Conservation (phyloP, 1,139 yeast genomes). For the Hansenula lynferdii region DNA sequence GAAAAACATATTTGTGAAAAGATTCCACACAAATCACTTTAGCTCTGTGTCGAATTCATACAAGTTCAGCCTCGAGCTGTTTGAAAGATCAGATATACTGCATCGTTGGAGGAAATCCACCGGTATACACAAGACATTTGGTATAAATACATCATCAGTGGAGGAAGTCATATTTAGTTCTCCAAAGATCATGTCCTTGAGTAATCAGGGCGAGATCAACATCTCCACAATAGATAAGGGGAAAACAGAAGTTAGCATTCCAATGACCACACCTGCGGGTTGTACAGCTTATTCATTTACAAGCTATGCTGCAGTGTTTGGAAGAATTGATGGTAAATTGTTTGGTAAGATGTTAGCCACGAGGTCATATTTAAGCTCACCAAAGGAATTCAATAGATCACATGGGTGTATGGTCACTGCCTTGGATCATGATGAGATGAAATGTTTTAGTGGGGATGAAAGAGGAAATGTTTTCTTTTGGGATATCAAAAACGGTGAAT, state of each 20-base stretch:
- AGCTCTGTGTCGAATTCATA: constrained; percentile 52
- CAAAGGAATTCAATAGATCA: constrained; percentile 27
- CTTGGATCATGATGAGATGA: constrained; percentile 26
- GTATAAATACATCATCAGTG: constrained; percentile 22
- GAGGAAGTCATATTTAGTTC: constrained; percentile 27
- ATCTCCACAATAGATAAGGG: constrained; percentile 26
- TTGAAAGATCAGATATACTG: constrained; percentile 37
- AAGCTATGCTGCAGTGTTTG: constrained; percentile 33
- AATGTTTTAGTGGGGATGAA: constrained; percentile 38
- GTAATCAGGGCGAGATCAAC: constrained; percentile 31
- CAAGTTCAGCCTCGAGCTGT: constrained; percentile 54
- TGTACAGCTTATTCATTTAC: constrained; percentile 31
- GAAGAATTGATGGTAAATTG: constrained; percentile 40
- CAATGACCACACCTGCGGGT: constrained; percentile 32
- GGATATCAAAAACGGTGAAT: constrained; percentile 19
- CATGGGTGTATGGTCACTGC: constrained; percentile 33
- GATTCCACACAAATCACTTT: constrained; percentile 43
- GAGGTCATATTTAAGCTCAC: constrained; percentile 31
- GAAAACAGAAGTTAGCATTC: constrained; percentile 23
- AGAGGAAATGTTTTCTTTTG: constrained; percentile 35
- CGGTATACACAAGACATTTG: constrained; percentile 28
- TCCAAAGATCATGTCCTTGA: constrained; percentile 28
- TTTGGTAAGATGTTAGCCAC: constrained; percentile 33
- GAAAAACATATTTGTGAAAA: constrained; percentile 48
- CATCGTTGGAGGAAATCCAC: constrained; percentile 52